These are phyloP conservation scores for Voacanga thouarsii DNA, from an alignment of 257 asterid genomes.

Conservation along the genomic window DNA sequence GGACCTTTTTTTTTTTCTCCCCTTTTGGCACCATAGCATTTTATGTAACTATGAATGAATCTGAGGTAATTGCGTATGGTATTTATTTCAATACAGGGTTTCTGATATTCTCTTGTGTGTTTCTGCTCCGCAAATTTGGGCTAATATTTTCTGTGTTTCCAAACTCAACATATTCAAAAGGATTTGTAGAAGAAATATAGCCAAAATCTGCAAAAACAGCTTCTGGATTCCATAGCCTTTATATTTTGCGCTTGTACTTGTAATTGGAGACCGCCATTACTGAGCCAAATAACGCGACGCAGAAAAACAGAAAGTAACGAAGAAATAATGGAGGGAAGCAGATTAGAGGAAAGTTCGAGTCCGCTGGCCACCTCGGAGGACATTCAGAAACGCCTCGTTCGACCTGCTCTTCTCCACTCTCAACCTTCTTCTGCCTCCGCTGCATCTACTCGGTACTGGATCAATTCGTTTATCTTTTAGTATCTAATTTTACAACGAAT, in stretches of 20 bases:
- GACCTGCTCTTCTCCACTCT: slow-evolving; percentile 20
- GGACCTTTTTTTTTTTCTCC: not conserved
- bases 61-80: too few relatives aligned
- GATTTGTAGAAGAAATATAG: too few relatives aligned
- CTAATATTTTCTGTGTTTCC: too few relatives aligned
- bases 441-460: slow-evolving; percentile 15
- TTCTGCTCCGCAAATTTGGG: too few relatives aligned
- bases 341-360: slow-evolving; percentile 19
- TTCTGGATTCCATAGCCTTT: too few relatives aligned
- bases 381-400: slow-evolving; percentile 34
- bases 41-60: too few relatives aligned
- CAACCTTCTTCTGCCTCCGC: slow-evolving; percentile 4
- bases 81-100: too few relatives aligned
- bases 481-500: not conserved
- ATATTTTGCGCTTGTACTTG: too few relatives aligned
- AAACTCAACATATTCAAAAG: too few relatives aligned
- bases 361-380: slow-evolving; percentile 24
- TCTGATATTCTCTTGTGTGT: too few relatives aligned
- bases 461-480: not conserved
- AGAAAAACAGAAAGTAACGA: not conserved
- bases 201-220: too few relatives aligned
- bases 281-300: not conserved
- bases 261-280: not conserved
- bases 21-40: too few relatives aligned
- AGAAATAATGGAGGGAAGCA: slow-evolving; percentile 19